Evolutionary conservation across 2,329 filamentous ascomycete genomes (phyloP).

Genomic region (Penicillium sp.): DNA sequence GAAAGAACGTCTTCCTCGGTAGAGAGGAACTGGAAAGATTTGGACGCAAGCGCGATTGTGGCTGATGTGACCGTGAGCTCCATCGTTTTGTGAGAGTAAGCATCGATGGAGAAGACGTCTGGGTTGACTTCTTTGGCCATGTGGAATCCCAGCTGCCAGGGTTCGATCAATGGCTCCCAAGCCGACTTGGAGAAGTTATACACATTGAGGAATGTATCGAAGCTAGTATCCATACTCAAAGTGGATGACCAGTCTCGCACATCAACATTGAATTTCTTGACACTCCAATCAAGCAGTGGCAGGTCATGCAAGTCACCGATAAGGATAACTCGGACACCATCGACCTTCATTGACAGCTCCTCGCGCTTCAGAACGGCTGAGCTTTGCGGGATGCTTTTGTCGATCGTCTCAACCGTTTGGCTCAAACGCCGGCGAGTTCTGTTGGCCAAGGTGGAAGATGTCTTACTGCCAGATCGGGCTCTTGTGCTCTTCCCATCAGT

Average conservation of each 20-base stretch:
- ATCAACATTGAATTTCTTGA: constrained; percentile 82
- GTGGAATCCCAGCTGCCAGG: constrained; percentile 92
- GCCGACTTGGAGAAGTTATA: constrained; percentile 99
- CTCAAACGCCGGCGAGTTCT: constrained; percentile 48
- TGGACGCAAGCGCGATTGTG: constrained; percentile 87
- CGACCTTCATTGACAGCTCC: constrained; percentile 79
- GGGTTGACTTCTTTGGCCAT: constrained; percentile 74
- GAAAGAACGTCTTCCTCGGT: constrained; percentile 87
- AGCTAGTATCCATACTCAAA: constrained; percentile 81
- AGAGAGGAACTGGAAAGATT: constrained; percentile 86
- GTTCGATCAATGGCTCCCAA: constrained; percentile 95
- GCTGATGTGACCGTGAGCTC: constrained; percentile 91
- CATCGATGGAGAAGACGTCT: constrained; percentile 75
- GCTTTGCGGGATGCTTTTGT: constrained; percentile 41
- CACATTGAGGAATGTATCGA: constrained; percentile 92
- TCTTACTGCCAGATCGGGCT: constrained; percentile 48
- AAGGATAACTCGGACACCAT: constrained; percentile 85
- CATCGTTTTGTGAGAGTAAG: constrained; percentile 84
- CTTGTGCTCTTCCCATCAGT: constrained; percentile 45
- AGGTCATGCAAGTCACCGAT: constrained; percentile 96
- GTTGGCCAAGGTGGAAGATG: constrained; percentile 43
- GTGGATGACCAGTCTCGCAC: constrained; percentile 89
- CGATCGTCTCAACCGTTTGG: constrained; percentile 37
- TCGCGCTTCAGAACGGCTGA: constrained; percentile 65
- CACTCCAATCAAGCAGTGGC: constrained; percentile 87